Base-by-base conservation (phyloP, 2,329 filamentous ascomycete species). In the Aspergillus arachidicola region DNA sequence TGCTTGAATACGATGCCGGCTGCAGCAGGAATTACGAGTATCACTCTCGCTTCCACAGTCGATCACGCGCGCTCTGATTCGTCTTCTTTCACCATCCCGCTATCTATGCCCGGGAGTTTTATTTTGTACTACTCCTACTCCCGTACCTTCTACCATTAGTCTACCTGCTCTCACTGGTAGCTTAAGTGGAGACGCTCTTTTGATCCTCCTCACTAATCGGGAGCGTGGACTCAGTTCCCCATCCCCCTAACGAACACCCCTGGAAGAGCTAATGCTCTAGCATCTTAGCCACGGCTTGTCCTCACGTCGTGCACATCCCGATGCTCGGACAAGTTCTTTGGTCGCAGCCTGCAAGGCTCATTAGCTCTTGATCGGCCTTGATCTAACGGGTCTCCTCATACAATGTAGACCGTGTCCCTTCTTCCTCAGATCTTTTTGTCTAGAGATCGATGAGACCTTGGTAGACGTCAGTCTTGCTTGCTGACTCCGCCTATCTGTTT, bases 181-280 rank as follows among this genome's bases (percentile, higher is more conserved):
- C 71, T 75, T 51, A 48, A 57, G 74, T 76, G 74, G 74, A 72
- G 66, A 67, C 64, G 60, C 59, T 34, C 59, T 67, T 51, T 64
- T 58, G 59, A 64, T 64, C 66, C 59, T 68, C 61, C 61, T 69
- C 67, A 71, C 72, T 74, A 74, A 71, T 73, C 69, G 69, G 69
- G 69, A 72, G 66, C 62, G 64, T 70, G 72, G 68, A 63, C 69
- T 60, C 66, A 65, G 62, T 74, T 74, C 71, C 71, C 72, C 72
- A 68, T 70, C 64, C 57, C 66, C 69, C 72, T 73, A 71, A 73
- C 69, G 71, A 75, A 76, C 73, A 66, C 71, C 73, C 72, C 72
- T 73, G 71, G 65, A 62, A 36, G 57, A 62, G 60, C 66, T 68
- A 68, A 66, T 48, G 50, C 58, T 58, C 57, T 63, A 65, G 66